Base-by-base conservation (phyloP, 192 early-diverging fungal species). In the Coemansia sp. region DNA sequence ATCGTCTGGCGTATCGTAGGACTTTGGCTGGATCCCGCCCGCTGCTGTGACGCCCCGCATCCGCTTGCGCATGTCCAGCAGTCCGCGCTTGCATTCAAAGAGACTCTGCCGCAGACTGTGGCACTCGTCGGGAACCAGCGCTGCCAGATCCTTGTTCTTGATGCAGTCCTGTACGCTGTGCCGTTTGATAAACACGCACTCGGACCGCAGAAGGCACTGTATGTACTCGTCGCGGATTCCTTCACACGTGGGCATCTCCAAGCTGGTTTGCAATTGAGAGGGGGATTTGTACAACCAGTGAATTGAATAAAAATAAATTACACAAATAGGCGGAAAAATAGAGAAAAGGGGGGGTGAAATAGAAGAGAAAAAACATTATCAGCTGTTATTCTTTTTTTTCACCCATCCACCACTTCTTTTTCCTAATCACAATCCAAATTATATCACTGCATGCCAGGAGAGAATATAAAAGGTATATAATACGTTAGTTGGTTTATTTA, bases 61-160 rank as follows among this genome's bases (percentile, higher is more conserved):
- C 19, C 80, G 68, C 61, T 65, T 70, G 25, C 80, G 80, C 80
- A 83, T 83, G 41, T 82, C 79, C 37, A 82, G 64, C 45, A 82
- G 79, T 14, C 79, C 79, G 16, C 79, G 75, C 65, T 82, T 82
- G 62, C 79, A 82, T 53, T 82, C 79, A 17, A 82, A 82, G 61
- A 82, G 41, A 17, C 79, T 82, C 37, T 82, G 71, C 2, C 74
- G 51, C 38, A 82, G 63, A 60, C 73, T 57, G 38, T 74, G 64
- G 65, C 79, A 82, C 17, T 71, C 60, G 39, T 68, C 72, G 5
- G 79, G 79, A 2, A 82, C 69, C 62, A 72, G 17, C 13, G 42
- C 17, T 9, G 64, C 75, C 39, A 82, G 68, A 13, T 74, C 71
- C 62, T 77, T 82, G 65, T 77, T 74, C 11, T 62, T 76, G 14